phyloP scores from a whole-genome alignment of 148 eudicot species.

The Vaccinium macrocarpon region DNA sequence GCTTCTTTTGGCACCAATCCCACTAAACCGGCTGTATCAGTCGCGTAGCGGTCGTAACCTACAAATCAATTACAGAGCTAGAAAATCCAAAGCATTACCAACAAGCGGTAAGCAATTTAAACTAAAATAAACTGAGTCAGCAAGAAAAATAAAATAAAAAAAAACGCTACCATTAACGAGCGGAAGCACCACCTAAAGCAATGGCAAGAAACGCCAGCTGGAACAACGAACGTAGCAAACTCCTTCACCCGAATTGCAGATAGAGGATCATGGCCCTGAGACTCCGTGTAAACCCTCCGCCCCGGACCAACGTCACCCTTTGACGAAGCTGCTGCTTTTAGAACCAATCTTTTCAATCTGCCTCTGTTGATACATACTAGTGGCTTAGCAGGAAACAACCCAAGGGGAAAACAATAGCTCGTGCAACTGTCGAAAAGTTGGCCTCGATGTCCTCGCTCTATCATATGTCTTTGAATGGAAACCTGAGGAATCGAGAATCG shows the following conservation, averaged over 20 bases:
- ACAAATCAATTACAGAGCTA: background rate
- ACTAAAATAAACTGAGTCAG: background rate
- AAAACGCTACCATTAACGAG: background rate
- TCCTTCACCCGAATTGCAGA: slow-evolving; percentile 37
- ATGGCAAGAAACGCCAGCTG: slow-evolving; percentile 55
- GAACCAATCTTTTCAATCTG: slow-evolving; percentile 20
- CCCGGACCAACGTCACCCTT: slow-evolving; percentile 22
- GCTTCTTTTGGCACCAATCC: too few species aligned
- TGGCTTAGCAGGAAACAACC: slow-evolving; percentile 20
- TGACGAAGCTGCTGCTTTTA: slow-evolving; percentile 29
- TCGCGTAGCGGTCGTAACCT: too few species aligned
- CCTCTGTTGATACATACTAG: background rate
- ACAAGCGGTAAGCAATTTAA: background rate
- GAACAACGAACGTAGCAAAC: slow-evolving; percentile 51
- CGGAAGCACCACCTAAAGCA: slow-evolving; percentile 51
- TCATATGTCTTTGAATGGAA: background rate
- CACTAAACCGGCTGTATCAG: too few species aligned
- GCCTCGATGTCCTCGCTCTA: background rate
- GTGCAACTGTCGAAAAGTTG: slow-evolving; percentile 4
- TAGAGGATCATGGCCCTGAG: slow-evolving; percentile 42
- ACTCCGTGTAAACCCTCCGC: slow-evolving; percentile 60
- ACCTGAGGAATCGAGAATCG: background rate
- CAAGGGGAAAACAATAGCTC: slow-evolving; percentile 8
- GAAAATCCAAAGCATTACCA: background rate
- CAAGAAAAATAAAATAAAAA: background rate